A percentile compares a stretch with the other conserved stretches of the same genome.
Conservation (phyloP, 2,329 filamentous ascomycete species). For the Colletotrichum orchidophilum region DNA sequence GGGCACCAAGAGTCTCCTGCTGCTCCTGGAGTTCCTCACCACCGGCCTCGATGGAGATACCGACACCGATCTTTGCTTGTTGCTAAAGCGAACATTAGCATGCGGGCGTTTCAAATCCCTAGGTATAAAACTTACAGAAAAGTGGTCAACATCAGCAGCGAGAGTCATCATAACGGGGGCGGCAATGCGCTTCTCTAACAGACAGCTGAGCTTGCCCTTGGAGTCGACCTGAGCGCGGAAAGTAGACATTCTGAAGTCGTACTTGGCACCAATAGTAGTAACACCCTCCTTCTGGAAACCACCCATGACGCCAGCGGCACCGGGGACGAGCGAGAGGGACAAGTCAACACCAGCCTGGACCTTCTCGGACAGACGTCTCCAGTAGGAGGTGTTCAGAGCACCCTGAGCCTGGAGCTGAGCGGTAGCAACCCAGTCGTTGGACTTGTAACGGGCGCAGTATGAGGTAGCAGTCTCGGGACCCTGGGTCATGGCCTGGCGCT, state of each 20-base stretch:
- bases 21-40: slow-evolving; percentile 89
- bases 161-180: slow-evolving; percentile 94
- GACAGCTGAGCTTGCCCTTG: slow-evolving; percentile 89
- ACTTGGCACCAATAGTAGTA: slow-evolving; percentile 94
- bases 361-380: slow-evolving; percentile 90
- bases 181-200: slow-evolving; percentile 95
- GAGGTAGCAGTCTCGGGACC: slow-evolving; percentile 92
- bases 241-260: slow-evolving; percentile 95
- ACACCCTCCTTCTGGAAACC: slow-evolving; percentile 85
- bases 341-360: slow-evolving; percentile 96
- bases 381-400: slow-evolving; percentile 90
- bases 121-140: slow-evolving; percentile 73
- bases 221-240: slow-evolving; percentile 97
- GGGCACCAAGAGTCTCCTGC: slow-evolving; percentile 70
- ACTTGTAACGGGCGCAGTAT: slow-evolving; percentile 92
- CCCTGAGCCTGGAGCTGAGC: slow-evolving; percentile 87
- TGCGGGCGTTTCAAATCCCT: not conserved
- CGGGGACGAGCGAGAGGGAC: slow-evolving; percentile 82
- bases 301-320: slow-evolving; percentile 77
- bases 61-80: slow-evolving; percentile 93
- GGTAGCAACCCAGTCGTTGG: slow-evolving; percentile 90
- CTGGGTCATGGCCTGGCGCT: slow-evolving; percentile 83
- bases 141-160: slow-evolving; percentile 95
- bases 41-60: slow-evolving; percentile 88
- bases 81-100: slow-evolving; percentile 67